These are phyloP conservation scores for Santalum album DNA, from an alignment of 164 flowering plant genomes.

Conservation along the genomic window DNA sequence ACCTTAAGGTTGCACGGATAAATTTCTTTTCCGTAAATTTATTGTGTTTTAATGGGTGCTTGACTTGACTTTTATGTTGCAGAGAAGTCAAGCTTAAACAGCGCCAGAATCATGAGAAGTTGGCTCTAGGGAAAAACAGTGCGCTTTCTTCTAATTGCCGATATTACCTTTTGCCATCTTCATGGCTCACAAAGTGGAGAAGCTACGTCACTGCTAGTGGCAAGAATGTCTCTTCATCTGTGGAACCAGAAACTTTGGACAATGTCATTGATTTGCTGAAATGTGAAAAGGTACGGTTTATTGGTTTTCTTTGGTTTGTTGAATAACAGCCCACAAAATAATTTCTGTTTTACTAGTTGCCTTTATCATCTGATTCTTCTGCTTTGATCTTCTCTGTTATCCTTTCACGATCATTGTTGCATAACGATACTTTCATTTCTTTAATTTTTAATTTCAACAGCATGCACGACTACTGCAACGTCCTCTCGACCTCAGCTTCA, in stretches of 20 bases:
- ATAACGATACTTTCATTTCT: not conserved
- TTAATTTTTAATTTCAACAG: constrained; percentile 27
- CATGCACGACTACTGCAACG: constrained; percentile 64
- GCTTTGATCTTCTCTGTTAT: no score
- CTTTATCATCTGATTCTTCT: no score
- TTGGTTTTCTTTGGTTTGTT: not conserved
- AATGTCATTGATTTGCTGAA: constrained; percentile 42
- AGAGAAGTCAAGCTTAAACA: constrained; percentile 71
- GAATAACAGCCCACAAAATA: no score
- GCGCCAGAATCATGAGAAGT: constrained; percentile 83
- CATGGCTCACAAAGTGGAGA: constrained; percentile 84
- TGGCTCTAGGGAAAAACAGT: constrained; percentile 51
- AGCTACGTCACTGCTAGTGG: constrained; percentile 57
- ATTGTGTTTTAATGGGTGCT: constrained; percentile 4
- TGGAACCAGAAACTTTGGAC: constrained; percentile 60
- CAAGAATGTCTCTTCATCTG: constrained; percentile 45
- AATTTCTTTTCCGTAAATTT: constrained; percentile 4
- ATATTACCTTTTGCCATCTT: constrained; percentile 79
- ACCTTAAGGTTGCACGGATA: constrained; percentile 42
- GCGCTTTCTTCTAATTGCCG: constrained; percentile 47
- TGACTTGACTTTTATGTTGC: constrained; percentile 30
- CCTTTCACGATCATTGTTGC: not conserved
- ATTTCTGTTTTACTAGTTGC: no score
- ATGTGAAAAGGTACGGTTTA: constrained; percentile 52
- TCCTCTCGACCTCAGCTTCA: constrained; percentile 58